Base-by-base conservation (phyloP, 116 monocot species). In the Phalaenopsis hybrid region DNA sequence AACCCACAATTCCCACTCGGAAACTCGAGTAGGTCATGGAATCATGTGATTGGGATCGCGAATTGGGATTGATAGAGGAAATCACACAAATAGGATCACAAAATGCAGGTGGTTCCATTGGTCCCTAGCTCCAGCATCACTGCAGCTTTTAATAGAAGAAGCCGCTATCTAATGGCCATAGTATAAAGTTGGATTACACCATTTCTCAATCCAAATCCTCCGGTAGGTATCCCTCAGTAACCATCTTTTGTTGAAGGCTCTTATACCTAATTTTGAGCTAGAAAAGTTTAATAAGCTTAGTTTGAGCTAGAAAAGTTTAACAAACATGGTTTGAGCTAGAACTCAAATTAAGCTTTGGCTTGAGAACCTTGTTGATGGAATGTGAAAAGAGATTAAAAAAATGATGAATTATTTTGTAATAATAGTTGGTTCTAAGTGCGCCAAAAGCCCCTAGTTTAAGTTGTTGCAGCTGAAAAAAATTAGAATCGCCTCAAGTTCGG, bases 201-300 rank as follows among this genome's bases (percentile, higher is more conserved):
- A 5, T 72, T 72, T 72, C 28, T 72, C 15, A 72, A 70, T 72
- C 41, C 72, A 72, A 72, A 41, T 72, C 72, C 72, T 34, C 25
- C 25, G 7, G 11, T 8, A 69, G 69, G 31, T 61, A 0, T 48
- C 17, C 58, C 10, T 15, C 4, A 58, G 20, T 17, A 58, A 58
- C 20, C 4, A 58, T 58, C 15, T 58, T 18, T 23, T 28, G 69
- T 69, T 6, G 69, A 17, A 7, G 25, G 69, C 28, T 33, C 69
- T 31, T 69, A 10, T 6, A 28, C 31, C 23, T 69, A 12, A 28
- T 69, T 69, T 72, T 41, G 72, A 41, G 72, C 72, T 41, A 5
- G 16, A 41, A 11, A 37, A 72, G 72, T 67, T 41, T 41, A 41
- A 41, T 17, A 41, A 41, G 7, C 72, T 41, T 11, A 72, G 15